Conservation (phyloP, 306 rosid genomes). For the Lathyrus tuberosus region DNA sequence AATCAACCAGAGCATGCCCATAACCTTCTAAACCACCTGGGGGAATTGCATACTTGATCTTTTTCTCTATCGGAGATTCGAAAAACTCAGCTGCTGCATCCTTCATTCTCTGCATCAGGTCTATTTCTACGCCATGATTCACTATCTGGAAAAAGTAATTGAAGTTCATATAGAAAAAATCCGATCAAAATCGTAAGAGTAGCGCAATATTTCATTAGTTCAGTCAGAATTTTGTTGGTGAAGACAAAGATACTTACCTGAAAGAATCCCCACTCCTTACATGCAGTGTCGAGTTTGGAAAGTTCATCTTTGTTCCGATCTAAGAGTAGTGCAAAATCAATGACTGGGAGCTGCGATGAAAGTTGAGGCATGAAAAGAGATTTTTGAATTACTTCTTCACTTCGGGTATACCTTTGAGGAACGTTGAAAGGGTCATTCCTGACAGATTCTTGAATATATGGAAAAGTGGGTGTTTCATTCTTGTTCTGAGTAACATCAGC, state of each 20-base stretch:
- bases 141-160: slow-evolving; percentile 34
- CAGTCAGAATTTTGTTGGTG: neutral
- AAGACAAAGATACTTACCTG: slow-evolving; percentile 33
- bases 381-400: slow-evolving; percentile 28
- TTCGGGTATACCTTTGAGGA: slow-evolving; percentile 42
- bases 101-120: slow-evolving; percentile 42
- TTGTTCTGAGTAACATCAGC: slow-evolving; percentile 9
- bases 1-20: slow-evolving; percentile 42
- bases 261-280: slow-evolving; percentile 53
- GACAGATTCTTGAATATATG: slow-evolving; percentile 53
- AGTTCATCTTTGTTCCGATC: slow-evolving; percentile 42
- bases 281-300: slow-evolving; percentile 43
- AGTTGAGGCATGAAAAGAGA: slow-evolving; percentile 18
- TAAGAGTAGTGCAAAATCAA: slow-evolving; percentile 46
- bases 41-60: slow-evolving; percentile 35
- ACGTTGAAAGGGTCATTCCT: slow-evolving; percentile 38
- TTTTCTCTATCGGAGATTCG: slow-evolving; percentile 52
- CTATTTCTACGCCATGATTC: slow-evolving; percentile 44
- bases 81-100: slow-evolving; percentile 43
- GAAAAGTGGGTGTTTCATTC: slow-evolving; percentile 29
- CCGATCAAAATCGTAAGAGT: too few relatives aligned
- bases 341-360: slow-evolving; percentile 41
- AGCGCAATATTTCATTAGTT: too few relatives aligned
- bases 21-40: slow-evolving; percentile 41
- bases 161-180: neutral